Base-by-base conservation (phyloP, 768 basidiomycete species). In the Grammothele lineata region DNA sequence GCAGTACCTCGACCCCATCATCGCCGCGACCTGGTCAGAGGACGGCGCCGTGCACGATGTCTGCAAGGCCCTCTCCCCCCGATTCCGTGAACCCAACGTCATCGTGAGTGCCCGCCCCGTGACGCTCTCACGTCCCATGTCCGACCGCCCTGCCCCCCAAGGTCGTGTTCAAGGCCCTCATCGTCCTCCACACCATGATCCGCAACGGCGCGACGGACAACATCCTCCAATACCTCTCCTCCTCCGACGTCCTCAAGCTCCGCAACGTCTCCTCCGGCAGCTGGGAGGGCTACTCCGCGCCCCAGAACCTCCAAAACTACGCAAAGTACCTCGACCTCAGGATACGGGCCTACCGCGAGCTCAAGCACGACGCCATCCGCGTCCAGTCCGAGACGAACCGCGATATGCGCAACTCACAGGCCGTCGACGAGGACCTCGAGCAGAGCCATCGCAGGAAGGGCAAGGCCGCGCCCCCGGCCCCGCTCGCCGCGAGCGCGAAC, bases 111-210 rank as follows among this genome's bases (percentile, higher is more conserved):
- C n/a, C n/a, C n/a, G n/a, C n/a, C n/a, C n/a, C n/a, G n/a, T n/a
- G n/a, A n/a, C n/a, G n/a, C n/a, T n/a, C n/a, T n/a, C n/a, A n/a
- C n/a, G n/a, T n/a, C n/a, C n/a, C n/a, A n/a, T n/a, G n/a, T n/a
- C n/a, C n/a, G n/a, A n/a, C n/a, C n/a, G n/a, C n/a, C n/a, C n/a
- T 46, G 9, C 30, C 3, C 15, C 47, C 18, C 24, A 58, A 96
- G 93, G 78, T 98, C 55, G 93, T 91, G n/a, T 97, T 98, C 80
- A 99, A 99, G 63, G 92, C 93, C 0, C 73, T 98, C 56, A 85
- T 99, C 57, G 91, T 95, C 3, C 72, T 98, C 6, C 96, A 99
- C 64, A 91, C 85, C 25, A 92, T 99, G 90, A 89, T 98, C 63
- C 83, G 96, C 22, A 92, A 90, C 51, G 96, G 96, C n/a, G 78